Evolutionary conservation across 495 filamentous ascomycete species (phyloP), one percentile per base, ranked within the genome.

Genomic region (Elaphomyces granulatus): DNA sequence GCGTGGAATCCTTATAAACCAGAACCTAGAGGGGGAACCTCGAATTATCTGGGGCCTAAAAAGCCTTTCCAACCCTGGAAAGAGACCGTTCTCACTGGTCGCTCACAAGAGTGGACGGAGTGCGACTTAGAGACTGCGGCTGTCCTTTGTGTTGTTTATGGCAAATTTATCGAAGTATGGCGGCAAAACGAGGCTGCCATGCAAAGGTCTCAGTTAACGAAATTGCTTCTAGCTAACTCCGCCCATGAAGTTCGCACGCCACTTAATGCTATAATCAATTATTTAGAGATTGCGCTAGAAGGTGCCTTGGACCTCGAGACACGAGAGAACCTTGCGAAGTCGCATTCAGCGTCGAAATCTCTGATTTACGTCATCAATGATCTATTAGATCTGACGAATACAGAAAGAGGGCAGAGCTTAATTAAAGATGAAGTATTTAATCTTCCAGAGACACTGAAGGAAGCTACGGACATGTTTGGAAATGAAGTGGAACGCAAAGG

Each of bases 301-400:
- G 83, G 84, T 2, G 59, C 74, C 0, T 66, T 94, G 2, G 87
- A 94, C 48, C 55, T 67, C 7, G 87, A 94, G 45, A 94, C 83
- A 1, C 69, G 88, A 18, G 88, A 94, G 14, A 92, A 92, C 45
- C 66, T 96, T 19, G 74, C 81, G 6, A 81, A 72, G 41, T 92
- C 87, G 4, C 85, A 96, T 50, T 92, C 86, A 8, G 88, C 88
- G n/a, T 96, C 88, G 1, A 94, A 93, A 54, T 93, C 84, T 1
- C 63, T 94, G 9, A 88, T 96, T 12, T 94, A 90, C 56, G 86
- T 93, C 7, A 94, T 96, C 52, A 96, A 96, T 48, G 87, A 96
- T 53, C 69, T 96, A 1, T 70, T 96, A 1, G 88, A 96, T 54
- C 67, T 96, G 12, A 94, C 88, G 17, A 88, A 92, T 52, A 78